Percentiles rank a stretch among this genome's conserved stretches.
Conservation (phyloP, 2,329 filamentous ascomycete species). For the Ophiocordyceps camponoti-rufipedis region DNA sequence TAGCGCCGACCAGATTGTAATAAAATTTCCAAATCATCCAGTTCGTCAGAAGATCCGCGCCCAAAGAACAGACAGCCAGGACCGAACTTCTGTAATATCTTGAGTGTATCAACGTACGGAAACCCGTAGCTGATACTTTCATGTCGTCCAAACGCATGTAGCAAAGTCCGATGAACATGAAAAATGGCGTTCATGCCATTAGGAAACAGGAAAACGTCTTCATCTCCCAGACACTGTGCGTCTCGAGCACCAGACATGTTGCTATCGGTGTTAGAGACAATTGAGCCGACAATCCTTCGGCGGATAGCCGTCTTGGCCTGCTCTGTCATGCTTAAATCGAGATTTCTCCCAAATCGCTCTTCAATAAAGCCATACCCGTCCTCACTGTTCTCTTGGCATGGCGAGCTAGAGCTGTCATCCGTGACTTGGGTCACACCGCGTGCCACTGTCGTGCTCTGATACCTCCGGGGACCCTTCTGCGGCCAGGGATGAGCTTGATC, state of each 20-base stretch:
- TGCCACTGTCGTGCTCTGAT: not conserved
- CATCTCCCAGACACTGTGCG: slow-evolving; percentile 51
- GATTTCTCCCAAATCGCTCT: slow-evolving; percentile 82
- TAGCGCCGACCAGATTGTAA: slow-evolving; percentile 57
- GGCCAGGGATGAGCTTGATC: not conserved
- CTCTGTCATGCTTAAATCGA: slow-evolving; percentile 60
- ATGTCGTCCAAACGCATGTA: slow-evolving; percentile 41
- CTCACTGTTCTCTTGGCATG: slow-evolving; percentile 11
- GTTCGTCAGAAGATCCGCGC: slow-evolving; percentile 53
- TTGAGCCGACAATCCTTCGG: slow-evolving; percentile 71
- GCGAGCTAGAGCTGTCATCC: not conserved
- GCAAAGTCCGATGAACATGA: slow-evolving; percentile 60
- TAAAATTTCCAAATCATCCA: slow-evolving; percentile 65
- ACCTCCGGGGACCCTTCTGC: not conserved
- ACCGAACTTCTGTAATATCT: slow-evolving; percentile 87
- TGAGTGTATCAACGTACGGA: slow-evolving; percentile 90
- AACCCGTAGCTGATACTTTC: slow-evolving; percentile 93
- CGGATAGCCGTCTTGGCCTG: slow-evolving; percentile 76
- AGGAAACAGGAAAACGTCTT: slow-evolving; percentile 78
- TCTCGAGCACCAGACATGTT: slow-evolving; percentile 28
- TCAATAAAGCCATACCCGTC: slow-evolving; percentile 76
- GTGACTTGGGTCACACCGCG: not conserved
- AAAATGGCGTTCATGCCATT: slow-evolving; percentile 94
- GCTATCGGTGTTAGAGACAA: slow-evolving; percentile 50
- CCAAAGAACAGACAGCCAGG: slow-evolving; percentile 82